Evolutionary conservation across 805 yeast genomes (phyloP).

Genomic region (Starmera amethionina): DNA sequence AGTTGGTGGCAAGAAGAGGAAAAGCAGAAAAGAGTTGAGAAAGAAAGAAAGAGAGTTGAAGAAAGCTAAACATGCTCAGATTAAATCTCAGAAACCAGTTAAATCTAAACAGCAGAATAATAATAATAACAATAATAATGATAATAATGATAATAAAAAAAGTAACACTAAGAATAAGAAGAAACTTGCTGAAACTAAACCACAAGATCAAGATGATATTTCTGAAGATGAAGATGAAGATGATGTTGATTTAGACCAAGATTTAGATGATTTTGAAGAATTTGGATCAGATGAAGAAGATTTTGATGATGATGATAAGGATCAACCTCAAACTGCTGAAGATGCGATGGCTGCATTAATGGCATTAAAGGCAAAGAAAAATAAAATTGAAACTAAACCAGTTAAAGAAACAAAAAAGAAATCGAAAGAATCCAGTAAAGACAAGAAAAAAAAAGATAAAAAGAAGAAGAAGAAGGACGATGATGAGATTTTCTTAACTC

Average conservation of each 20-base stretch:
- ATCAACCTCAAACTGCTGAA: slow-evolving; percentile 26
- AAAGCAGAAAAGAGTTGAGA: slow-evolving; percentile 32
- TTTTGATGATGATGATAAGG: slow-evolving; percentile 11
- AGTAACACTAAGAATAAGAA: slow-evolving; percentile 4
- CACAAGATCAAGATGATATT: slow-evolving; percentile 16
- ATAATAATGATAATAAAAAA: slow-evolving; percentile 23
- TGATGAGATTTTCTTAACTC: slow-evolving; percentile 19
- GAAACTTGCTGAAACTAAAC: slow-evolving; percentile 3
- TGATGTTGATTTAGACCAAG: slow-evolving; percentile 12
- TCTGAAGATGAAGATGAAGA: slow-evolving; percentile 14
- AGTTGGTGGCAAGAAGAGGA: slow-evolving; percentile 10
- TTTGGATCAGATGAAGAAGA: slow-evolving; percentile 6
- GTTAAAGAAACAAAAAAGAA: slow-evolving; percentile 16
- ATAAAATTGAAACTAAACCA: slow-evolving; percentile 4
- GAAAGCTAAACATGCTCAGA: slow-evolving; percentile 18
- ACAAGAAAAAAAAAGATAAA: slow-evolving; percentile 4
- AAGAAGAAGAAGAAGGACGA: slow-evolving; percentile 8
- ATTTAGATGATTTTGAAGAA: slow-evolving; percentile 9
- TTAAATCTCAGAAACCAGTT: slow-evolving; percentile 8
- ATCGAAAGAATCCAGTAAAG: slow-evolving; percentile 22
- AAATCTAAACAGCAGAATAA: slow-evolving; percentile 23
- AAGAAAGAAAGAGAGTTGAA: slow-evolving; percentile 29
- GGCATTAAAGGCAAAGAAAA: slow-evolving; percentile 27
- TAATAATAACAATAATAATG: slow-evolving; percentile 24
- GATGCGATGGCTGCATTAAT: slow-evolving; percentile 36